Evolutionary conservation across 176 grass and related monocot species (phyloP).

Genomic region (Dendrocalamus sinicus): DNA sequence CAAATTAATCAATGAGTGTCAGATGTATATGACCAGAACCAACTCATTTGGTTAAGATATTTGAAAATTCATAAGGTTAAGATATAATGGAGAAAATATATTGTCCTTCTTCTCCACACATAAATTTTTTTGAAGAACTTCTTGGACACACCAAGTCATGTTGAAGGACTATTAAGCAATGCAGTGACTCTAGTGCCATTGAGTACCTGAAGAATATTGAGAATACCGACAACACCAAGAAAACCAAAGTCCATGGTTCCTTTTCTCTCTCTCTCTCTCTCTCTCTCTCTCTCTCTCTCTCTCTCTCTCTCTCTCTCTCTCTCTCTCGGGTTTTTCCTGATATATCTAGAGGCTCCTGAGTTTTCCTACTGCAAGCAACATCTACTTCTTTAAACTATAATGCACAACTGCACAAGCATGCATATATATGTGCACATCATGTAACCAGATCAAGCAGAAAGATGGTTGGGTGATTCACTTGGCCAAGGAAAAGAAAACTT

Average conservation of each 20-base stretch:
- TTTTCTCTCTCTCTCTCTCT: neutral
- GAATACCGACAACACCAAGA: constrained; percentile 42
- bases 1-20: constrained; percentile 12
- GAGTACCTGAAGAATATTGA: constrained; percentile 49
- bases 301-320: neutral
- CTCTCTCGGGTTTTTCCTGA: neutral
- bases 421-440: constrained; percentile 19
- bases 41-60: neutral
- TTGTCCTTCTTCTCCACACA: constrained; percentile 22
- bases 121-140: no score
- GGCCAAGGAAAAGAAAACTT: constrained; percentile 24
- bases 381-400: neutral
- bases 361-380: constrained; percentile 48
- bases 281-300: no score
- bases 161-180: constrained; percentile 37
- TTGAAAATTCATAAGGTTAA: neutral
- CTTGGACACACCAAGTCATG: constrained; percentile 36
- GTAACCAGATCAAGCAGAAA: constrained; percentile 19
- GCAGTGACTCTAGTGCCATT: constrained; percentile 22
- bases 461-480: constrained; percentile 25
- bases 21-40: constrained; percentile 23
- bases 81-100: constrained; percentile 33
- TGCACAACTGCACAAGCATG: neutral
- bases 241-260: constrained; percentile 37
- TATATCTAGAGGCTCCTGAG: constrained; percentile 10